Evolutionary conservation across 495 filamentous ascomycete species (phyloP).

Genomic region (Letharia columbiana): DNA sequence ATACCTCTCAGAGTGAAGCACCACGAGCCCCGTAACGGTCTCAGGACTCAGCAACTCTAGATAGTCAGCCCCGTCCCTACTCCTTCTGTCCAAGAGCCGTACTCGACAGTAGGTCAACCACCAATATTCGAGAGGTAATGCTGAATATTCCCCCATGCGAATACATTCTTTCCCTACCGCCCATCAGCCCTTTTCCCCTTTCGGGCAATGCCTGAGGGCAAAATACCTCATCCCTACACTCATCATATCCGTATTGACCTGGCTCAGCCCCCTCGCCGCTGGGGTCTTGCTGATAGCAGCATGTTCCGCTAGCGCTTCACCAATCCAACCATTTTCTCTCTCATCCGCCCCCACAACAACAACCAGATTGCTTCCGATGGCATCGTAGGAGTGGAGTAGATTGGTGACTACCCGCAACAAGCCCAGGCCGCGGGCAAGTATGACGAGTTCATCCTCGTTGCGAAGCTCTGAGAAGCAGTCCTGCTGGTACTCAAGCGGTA

Average conservation of each 20-base stretch:
- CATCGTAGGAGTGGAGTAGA: constrained; percentile 92
- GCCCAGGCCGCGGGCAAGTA: constrained; percentile 85
- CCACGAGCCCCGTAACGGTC: constrained; percentile 77
- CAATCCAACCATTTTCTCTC: constrained; percentile 88
- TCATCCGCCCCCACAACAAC: constrained; percentile 86
- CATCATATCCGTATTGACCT: constrained; percentile 92
- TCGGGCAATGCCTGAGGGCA: background rate
- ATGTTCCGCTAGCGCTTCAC: constrained; percentile 88
- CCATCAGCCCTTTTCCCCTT: background rate
- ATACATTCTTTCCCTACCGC: constrained; percentile 73
- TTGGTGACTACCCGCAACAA: constrained; percentile 86
- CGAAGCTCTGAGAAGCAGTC: constrained; percentile 23
- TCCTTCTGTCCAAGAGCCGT: constrained; percentile 19
- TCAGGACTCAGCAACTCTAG: constrained; percentile 64
- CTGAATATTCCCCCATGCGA: constrained; percentile 83
- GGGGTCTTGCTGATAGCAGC: constrained; percentile 72
- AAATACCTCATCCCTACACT: constrained; percentile 60
- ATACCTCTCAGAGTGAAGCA: constrained; percentile 78
- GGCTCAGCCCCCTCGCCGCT: constrained; percentile 71
- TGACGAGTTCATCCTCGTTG: constrained; percentile 79
- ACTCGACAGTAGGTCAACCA: constrained; percentile 82
- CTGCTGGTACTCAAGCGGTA: constrained; percentile 60
- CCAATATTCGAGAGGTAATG: constrained; percentile 89
- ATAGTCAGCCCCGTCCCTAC: constrained; percentile 21
- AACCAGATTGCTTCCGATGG: constrained; percentile 85